Evolutionary conservation across 345 rosid genomes (phyloP).

Genomic region (Bretschneidera sinensis): DNA sequence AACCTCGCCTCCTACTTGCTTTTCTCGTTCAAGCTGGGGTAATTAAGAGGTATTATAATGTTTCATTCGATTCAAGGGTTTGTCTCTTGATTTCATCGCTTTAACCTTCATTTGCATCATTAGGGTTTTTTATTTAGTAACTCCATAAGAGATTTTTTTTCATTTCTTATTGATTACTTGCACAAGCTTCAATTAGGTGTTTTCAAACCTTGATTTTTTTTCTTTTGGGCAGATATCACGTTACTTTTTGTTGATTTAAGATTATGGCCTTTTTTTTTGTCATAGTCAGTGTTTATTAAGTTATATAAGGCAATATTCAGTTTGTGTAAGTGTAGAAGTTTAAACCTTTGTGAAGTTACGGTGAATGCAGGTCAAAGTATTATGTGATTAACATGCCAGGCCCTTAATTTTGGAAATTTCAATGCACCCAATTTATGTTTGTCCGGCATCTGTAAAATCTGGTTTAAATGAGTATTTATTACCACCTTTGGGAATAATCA

Average conservation of each 20-base stretch:
- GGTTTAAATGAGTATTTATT: too few species aligned
- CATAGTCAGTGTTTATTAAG: too few species aligned
- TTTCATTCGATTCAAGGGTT: neutral
- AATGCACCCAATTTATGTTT: too few species aligned
- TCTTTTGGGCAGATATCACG: neutral
- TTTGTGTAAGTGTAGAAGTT: too few species aligned
- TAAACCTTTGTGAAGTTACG: too few species aligned
- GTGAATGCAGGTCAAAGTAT: too few species aligned
- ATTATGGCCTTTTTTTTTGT: too few species aligned
- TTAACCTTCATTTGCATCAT: neutral
- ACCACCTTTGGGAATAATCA: too few species aligned
- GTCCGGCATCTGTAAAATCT: too few species aligned
- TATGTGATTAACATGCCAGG: too few species aligned
- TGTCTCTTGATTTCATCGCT: neutral
- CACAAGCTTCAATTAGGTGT: neutral
- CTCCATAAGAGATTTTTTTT: neutral
- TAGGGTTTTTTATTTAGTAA: conserved; percentile 3
- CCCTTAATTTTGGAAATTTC: too few species aligned
- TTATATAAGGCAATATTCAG: too few species aligned
- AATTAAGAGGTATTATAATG: conserved; percentile 17
- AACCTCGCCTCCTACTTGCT: neutral
- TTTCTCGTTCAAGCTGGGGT: conserved; percentile 8
- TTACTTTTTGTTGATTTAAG: neutral
- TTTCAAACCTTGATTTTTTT: neutral
- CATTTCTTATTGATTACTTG: neutral